Conservation (phyloP, 106 monocot species). For the Chionographis japonica region DNA sequence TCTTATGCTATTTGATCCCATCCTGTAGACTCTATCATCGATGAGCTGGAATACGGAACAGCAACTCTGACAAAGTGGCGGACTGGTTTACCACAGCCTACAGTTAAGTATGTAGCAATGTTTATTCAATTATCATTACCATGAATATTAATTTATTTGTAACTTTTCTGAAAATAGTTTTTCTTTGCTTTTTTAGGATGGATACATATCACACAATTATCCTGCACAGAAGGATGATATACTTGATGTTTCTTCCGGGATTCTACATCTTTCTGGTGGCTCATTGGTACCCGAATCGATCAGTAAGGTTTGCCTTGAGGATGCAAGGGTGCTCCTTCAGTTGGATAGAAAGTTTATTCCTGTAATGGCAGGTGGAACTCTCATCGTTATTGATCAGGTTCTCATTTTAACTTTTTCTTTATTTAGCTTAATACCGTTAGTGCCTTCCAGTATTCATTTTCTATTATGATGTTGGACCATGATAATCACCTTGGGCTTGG, state of each 20-base stretch:
- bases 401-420: slow-evolving; percentile 10
- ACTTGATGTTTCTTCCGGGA: slow-evolving; percentile 77
- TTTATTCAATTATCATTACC: not conserved
- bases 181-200: slow-evolving; percentile 24
- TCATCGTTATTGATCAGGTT: slow-evolving; percentile 91
- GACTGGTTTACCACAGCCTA: slow-evolving; percentile 23
- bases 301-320: slow-evolving; percentile 48
- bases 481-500: no score
- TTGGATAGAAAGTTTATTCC: slow-evolving; percentile 95
- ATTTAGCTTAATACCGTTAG: not conserved
- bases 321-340: slow-evolving; percentile 79
- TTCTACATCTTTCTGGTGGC: slow-evolving; percentile 66
- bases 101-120: slow-evolving; percentile 31
- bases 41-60: slow-evolving; percentile 21
- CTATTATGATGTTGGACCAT: not conserved
- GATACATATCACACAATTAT: slow-evolving; percentile 16
- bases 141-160: not conserved
- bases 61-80: slow-evolving; percentile 62
- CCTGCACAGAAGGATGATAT: slow-evolving; percentile 33
- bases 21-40: slow-evolving; percentile 7
- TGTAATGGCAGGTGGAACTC: slow-evolving; percentile 55
- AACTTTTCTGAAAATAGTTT: not conserved
- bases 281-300: slow-evolving; percentile 73
- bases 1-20: not conserved
- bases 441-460: not conserved